Conservation (phyloP, 2,329 filamentous ascomycete species). For the Fusarium verticillioides region DNA sequence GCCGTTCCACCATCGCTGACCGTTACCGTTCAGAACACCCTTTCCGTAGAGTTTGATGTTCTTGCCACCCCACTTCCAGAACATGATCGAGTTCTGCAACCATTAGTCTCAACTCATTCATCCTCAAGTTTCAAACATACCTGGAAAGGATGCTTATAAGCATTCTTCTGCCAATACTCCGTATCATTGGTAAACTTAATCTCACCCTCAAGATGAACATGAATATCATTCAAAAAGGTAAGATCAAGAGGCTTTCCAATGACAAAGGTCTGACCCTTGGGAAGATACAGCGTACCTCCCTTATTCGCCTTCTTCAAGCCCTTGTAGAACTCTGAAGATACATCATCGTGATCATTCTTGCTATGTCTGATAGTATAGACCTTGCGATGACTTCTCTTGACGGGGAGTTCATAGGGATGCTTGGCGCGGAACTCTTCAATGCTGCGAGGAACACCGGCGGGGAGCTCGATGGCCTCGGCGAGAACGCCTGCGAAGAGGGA, state of each 20-base stretch:
- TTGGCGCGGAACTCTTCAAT: constrained; percentile 40
- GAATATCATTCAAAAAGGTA: constrained; percentile 39
- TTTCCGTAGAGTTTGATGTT: constrained; percentile 41
- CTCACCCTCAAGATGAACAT: constrained; percentile 41
- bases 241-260: constrained; percentile 42
- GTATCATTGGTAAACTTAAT: constrained; percentile 44
- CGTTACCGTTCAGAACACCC: constrained; percentile 39
- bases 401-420: constrained; percentile 32
- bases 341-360: constrained; percentile 34
- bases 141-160: constrained; percentile 40
- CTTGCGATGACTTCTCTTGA: constrained; percentile 24
- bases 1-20: constrained; percentile 43
- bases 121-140: neutral
- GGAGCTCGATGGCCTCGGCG: constrained; percentile 37
- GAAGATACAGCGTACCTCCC: constrained; percentile 39
- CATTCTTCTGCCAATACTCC: constrained; percentile 38
- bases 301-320: constrained; percentile 39
- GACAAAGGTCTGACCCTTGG: constrained; percentile 38
- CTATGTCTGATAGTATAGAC: constrained; percentile 35
- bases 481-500: constrained; percentile 34
- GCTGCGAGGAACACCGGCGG: constrained; percentile 40
- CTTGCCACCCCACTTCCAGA: constrained; percentile 40
- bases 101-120: neutral
- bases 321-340: constrained; percentile 37
- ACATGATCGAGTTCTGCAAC: constrained; percentile 40